A percentile compares a stretch with the other conserved stretches of the same genome.
phyloP scores from a whole-genome alignment of 2,329 filamentous ascomycete species.

The Thyridium curvatum region DNA sequence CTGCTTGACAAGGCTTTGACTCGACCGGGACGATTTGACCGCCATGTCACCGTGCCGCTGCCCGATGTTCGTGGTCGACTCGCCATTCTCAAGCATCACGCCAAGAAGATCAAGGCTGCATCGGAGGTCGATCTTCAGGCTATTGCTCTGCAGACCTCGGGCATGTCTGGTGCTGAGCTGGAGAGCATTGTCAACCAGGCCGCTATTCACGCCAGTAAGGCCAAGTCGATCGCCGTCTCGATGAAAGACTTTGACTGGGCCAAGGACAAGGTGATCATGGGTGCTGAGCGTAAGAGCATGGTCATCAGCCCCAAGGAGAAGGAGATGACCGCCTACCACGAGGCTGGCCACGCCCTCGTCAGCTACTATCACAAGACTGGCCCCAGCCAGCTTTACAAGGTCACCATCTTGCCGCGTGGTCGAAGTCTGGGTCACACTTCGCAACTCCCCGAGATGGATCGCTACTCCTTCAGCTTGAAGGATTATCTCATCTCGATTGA shows the following conservation, averaged over 20 bases:
- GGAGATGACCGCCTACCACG: conserved; percentile 93
- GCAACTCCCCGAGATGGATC: conserved; percentile 84
- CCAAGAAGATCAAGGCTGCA: conserved; percentile 79
- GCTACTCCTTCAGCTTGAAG: conserved; percentile 79
- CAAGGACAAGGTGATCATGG: conserved; percentile 97
- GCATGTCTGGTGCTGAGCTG: conserved; percentile 90
- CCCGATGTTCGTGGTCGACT: conserved; percentile 92
- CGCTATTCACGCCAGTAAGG: conserved; percentile 86
- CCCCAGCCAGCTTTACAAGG: conserved; percentile 83
- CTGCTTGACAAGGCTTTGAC: conserved; percentile 91
- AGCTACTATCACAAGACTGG: conserved; percentile 71
- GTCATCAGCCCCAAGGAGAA: conserved; percentile 93
- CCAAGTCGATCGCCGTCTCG: conserved; percentile 68
- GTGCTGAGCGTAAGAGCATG: conserved; percentile 83
- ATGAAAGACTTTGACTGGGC: conserved; percentile 91
- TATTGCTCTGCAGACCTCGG: conserved; percentile 81
- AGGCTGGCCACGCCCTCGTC: conserved; percentile 91
- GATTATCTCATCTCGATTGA: conserved; percentile 68
- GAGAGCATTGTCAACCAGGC: conserved; percentile 97
- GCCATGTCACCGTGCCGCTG: conserved; percentile 80
- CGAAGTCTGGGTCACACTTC: conserved; percentile 81
- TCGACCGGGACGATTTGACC: conserved; percentile 90
- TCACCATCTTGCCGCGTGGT: conserved; percentile 91
- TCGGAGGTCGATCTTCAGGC: conserved; percentile 76
- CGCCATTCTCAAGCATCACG: conserved; percentile 88